Evolutionary conservation across 2,329 filamentous ascomycete genomes (phyloP).

Genomic region (Karstenula rhodostoma): DNA sequence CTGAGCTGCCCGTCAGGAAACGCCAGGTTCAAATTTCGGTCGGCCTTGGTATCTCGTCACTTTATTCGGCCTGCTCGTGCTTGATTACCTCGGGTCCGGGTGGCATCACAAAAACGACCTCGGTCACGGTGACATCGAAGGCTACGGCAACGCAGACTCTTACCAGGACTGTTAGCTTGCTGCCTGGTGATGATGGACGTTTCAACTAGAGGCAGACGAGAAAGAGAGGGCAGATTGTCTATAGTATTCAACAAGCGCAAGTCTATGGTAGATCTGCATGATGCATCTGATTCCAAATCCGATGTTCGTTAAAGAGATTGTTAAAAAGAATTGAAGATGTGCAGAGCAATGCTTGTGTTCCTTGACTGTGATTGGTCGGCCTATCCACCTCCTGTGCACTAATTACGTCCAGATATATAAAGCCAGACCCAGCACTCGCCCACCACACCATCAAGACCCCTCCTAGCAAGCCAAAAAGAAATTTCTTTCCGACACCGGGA

Average conservation of each 20-base stretch:
- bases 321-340: not conserved
- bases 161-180: slow-evolving; percentile 30
- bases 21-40: slow-evolving; percentile 42
- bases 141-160: slow-evolving; percentile 31
- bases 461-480: not conserved
- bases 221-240: not conserved
- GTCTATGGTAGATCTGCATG: not conserved
- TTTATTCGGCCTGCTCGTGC: slow-evolving; percentile 42
- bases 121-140: slow-evolving; percentile 25
- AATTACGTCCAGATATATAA: not conserved
- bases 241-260: not conserved
- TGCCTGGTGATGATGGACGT: slow-evolving; percentile 1
- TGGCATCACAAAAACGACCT: slow-evolving; percentile 34
- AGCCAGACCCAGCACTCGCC: not conserved
- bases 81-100: slow-evolving; percentile 39
- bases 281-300: not conserved
- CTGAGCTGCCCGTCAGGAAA: slow-evolving; percentile 40
- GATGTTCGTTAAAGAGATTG: not conserved
- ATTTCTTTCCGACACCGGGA: slow-evolving; percentile 6
- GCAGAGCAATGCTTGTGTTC: not conserved
- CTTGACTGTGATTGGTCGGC: not conserved
- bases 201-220: not conserved
- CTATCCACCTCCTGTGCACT: not conserved
- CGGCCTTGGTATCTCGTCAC: slow-evolving; percentile 25
- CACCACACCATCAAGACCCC: not conserved